These are phyloP conservation scores for Pseudogymnoascus sp. DNA, from an alignment of 2,329 filamentous ascomycete species.

Conservation along the genomic window DNA sequence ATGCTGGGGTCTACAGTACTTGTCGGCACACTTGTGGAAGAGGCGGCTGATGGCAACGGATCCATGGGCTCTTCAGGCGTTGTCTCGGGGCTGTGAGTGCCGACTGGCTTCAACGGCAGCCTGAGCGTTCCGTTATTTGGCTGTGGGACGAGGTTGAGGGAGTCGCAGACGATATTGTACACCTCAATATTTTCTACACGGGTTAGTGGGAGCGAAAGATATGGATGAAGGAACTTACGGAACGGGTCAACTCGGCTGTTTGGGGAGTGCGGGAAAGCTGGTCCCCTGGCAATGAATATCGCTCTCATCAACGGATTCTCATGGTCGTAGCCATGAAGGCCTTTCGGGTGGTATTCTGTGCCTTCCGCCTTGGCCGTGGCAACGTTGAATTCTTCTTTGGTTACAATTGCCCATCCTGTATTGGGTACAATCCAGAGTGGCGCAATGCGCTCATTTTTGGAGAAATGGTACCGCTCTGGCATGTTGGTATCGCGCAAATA, in stretches of 20 bases:
- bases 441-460: conserved; percentile 79
- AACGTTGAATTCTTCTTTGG: conserved; percentile 70
- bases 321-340: conserved; percentile 91
- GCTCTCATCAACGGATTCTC: conserved; percentile 93
- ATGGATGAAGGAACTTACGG: conserved; percentile 49
- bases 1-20: neutral
- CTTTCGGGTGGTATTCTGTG: conserved; percentile 67
- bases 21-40: neutral
- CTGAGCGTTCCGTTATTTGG: conserved; percentile 84
- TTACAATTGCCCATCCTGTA: conserved; percentile 86
- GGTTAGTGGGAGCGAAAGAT: neutral
- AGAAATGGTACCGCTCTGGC: conserved; percentile 89
- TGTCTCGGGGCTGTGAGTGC: conserved; percentile 44
- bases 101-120: conserved; percentile 48
- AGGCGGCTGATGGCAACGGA: conserved; percentile 33
- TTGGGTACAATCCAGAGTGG: conserved; percentile 92
- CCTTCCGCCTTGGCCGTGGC: conserved; percentile 56
- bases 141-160: conserved; percentile 61
- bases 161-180: conserved; percentile 92
- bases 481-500: conserved; percentile 82
- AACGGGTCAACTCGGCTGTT: conserved; percentile 76
- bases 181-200: conserved; percentile 79
- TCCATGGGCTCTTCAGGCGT: conserved; percentile 46
- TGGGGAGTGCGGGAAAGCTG: conserved; percentile 78
- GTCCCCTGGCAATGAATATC: conserved; percentile 86